Evolutionary conservation across 768 basidiomycete genomes (phyloP).

Genomic region (Tephrocybe sp.): DNA sequence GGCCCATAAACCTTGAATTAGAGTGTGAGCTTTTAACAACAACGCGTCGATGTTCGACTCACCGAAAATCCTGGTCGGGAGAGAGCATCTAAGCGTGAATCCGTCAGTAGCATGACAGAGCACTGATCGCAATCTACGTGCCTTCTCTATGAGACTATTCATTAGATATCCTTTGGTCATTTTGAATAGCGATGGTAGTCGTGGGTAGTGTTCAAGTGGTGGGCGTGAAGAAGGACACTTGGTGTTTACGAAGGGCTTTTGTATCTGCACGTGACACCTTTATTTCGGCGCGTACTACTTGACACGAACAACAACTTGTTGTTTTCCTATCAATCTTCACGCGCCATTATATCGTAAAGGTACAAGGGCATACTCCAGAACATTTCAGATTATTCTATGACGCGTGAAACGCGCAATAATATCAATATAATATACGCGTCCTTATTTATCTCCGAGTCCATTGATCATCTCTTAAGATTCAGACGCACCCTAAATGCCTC

Average conservation of each 20-base stretch:
- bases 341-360: too few relatives aligned
- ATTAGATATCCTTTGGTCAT: constrained; percentile 89
- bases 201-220: constrained; percentile 1
- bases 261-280: constrained; percentile 1
- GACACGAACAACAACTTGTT: too few relatives aligned
- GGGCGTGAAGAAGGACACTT: neutral
- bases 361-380: too few relatives aligned
- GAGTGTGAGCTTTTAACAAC: constrained; percentile 17
- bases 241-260: neutral
- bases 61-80: constrained; percentile 90
- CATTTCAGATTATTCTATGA: too few relatives aligned
- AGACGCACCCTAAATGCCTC: too few relatives aligned
- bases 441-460: too few relatives aligned
- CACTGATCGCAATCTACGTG: constrained; percentile 20
- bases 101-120: constrained; percentile 7
- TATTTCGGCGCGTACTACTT: neutral
- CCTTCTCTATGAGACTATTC: constrained; percentile 85
- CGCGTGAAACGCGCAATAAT: too few relatives aligned
- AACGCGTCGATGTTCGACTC: constrained; percentile 26
- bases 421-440: too few relatives aligned
- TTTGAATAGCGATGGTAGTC: constrained; percentile 2
- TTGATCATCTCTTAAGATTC: too few relatives aligned
- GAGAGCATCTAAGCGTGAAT: constrained; percentile 71
- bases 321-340: too few relatives aligned
- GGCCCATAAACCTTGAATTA: constrained; percentile 84